Base-by-base conservation (phyloP, 495 filamentous ascomycete species). In the Daldinia concentrica region DNA sequence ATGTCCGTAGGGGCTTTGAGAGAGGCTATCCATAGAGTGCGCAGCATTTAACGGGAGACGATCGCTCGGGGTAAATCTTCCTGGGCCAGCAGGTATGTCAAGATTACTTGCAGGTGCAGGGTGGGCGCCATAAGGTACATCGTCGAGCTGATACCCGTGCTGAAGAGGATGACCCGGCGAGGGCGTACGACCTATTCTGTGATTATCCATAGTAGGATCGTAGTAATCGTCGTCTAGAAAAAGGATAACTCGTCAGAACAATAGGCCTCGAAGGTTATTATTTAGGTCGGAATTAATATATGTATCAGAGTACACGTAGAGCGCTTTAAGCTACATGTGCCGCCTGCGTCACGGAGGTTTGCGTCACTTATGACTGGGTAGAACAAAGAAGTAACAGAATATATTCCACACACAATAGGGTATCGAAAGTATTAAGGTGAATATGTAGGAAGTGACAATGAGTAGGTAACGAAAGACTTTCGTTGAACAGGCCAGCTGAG, bases 1-100 rank as follows among this genome's bases (percentile, higher is more conserved):
- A 72, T 88, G 89, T 68, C 90, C 87, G 72, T 90, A 94, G 17
- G 90, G 90, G 70, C 86, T 86, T 11, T 76, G 74, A 1, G 76
- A 78, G 15, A 90, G 81, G 73, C 91, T 90, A 76, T 93, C 92
- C 1, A 94, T 90, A 1, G 94, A 97, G 81, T 95, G 94, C 88
- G 76, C 71, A 59, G 77, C 64, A 69, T 80, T 77, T 15, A 80
- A 66, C 50, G 73, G 71, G 50, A 79, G 69, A 48, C 69, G 68
- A 45, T 79, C 78, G 62, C 78, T 76, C 45, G 78, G 88, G 78
- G 82, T 95, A 64, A 81, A 75, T 74, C 83, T 72, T 69, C 81
- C 76, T 69, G 84, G 90, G 34, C 81, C 88, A 81, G 82, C 85
- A 67, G 88, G 92, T 78, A 95, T 92, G 51, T 91, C 87, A 52